Evolutionary conservation across 164 flowering plant genomes (phyloP).

Genomic region (Tinospora cordifolia): DNA sequence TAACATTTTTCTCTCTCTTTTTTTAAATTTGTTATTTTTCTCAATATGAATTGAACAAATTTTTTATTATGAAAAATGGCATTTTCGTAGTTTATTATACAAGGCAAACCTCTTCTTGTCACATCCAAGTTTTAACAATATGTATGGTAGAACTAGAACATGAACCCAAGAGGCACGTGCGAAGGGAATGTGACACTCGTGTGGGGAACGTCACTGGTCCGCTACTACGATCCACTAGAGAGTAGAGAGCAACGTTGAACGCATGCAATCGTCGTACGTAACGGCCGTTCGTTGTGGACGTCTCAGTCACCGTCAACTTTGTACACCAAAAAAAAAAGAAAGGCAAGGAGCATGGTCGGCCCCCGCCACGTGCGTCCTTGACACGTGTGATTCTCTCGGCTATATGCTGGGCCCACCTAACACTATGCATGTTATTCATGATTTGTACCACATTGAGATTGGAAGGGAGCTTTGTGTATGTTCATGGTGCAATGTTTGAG

Average conservation of each 20-base stretch:
- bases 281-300: background rate
- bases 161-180: slow-evolving; percentile 1
- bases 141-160: too few relatives aligned
- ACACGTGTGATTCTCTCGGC: background rate
- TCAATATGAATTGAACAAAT: too few relatives aligned
- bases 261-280: background rate
- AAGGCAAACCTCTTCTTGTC: background rate
- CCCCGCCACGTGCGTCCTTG: slow-evolving; percentile 6
- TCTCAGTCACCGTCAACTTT: slow-evolving; percentile 2
- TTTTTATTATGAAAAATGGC: background rate
- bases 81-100: background rate
- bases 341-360: background rate
- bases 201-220: background rate
- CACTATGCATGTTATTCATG: background rate
- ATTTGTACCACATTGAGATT: background rate
- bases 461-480: background rate
- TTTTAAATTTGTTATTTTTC: too few relatives aligned
- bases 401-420: background rate
- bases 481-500: background rate
- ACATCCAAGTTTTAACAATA: background rate
- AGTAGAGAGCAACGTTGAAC: background rate
- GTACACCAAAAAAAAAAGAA: too few relatives aligned
- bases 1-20: too few relatives aligned
- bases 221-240: background rate
- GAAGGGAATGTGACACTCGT: background rate